Evolutionary conservation across 179 eudicot genomes (phyloP).

Genomic region (Silene noctiflora): DNA sequence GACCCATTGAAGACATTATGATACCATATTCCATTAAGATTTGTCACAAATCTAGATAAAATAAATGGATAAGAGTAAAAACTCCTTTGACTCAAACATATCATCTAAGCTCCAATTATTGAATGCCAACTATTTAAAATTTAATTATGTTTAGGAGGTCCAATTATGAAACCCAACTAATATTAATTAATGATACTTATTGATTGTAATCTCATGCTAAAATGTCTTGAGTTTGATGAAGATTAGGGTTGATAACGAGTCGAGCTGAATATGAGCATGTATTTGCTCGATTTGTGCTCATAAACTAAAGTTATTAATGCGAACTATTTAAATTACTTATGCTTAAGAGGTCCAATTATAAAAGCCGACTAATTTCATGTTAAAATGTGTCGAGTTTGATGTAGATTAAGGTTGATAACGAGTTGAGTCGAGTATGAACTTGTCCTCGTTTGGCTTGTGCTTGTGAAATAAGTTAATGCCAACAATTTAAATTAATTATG

Average conservation of each 20-base stretch:
- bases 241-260: no score
- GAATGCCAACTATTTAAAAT: constrained; percentile 7
- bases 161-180: neutral
- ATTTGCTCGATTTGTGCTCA: no score
- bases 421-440: no score
- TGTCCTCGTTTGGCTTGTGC: no score
- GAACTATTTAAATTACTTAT: neutral
- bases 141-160: neutral
- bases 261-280: no score
- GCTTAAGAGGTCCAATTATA: neutral
- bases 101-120: constrained; percentile 22
- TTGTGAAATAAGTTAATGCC: neutral
- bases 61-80: constrained; percentile 13
- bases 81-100: constrained; percentile 21
- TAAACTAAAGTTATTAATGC: neutral
- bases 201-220: no score
- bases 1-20: constrained; percentile 18
- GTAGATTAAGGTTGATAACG: neutral
- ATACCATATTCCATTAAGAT: constrained; percentile 26
- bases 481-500: constrained; percentile 1
- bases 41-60: constrained; percentile 18
- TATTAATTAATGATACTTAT: no score
- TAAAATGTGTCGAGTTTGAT: constrained; percentile 26
- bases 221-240: no score
- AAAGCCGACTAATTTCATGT: neutral